Percentiles rank a stretch among this genome's conserved stretches.
Evolutionary conservation across 805 yeast genomes (phyloP).

Genomic region (Ogataea pignaliae): DNA sequence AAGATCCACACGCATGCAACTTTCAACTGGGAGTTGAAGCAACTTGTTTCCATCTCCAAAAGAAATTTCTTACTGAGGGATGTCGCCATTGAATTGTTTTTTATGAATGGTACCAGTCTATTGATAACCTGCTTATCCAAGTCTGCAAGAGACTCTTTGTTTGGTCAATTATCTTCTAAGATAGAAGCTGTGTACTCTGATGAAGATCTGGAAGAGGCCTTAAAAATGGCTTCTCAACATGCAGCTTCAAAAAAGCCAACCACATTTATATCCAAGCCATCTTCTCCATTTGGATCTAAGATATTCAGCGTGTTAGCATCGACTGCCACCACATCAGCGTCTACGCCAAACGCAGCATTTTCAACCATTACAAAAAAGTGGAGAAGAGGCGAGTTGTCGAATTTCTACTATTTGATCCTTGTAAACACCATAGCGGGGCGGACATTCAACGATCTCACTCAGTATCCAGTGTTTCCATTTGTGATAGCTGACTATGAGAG

Average conservation of each 20-base stretch:
- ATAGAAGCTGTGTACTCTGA: slow-evolving; percentile 51
- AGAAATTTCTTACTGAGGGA: slow-evolving; percentile 75
- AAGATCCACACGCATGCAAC: slow-evolving; percentile 38
- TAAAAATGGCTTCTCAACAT: slow-evolving; percentile 42
- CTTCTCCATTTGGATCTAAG: slow-evolving; percentile 33
- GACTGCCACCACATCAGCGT: slow-evolving; percentile 2
- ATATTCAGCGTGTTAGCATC: slow-evolving; percentile 39
- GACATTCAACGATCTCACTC: slow-evolving; percentile 84
- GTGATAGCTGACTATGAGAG: slow-evolving; percentile 79
- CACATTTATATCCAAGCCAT: slow-evolving; percentile 5
- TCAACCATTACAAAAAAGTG: slow-evolving; percentile 62
- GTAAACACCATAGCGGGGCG: slow-evolving; percentile 84
- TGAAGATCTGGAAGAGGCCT: slow-evolving; percentile 48
- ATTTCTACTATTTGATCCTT: slow-evolving; percentile 76
- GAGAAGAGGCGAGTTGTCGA: slow-evolving; percentile 75
- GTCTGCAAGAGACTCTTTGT: slow-evolving; percentile 52
- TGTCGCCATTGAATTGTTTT: slow-evolving; percentile 75
- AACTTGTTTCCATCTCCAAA: slow-evolving; percentile 61
- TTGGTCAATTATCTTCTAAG: slow-evolving; percentile 42
- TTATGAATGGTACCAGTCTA: slow-evolving; percentile 66
- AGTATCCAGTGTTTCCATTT: slow-evolving; percentile 92
- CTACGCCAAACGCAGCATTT: slow-evolving; percentile 28
- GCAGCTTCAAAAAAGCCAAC: slow-evolving; percentile 10
- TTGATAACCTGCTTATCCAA: slow-evolving; percentile 59
- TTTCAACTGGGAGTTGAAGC: slow-evolving; percentile 56